Conservation (phyloP, 768 basidiomycete species). For the Phaffia australis region DNA sequence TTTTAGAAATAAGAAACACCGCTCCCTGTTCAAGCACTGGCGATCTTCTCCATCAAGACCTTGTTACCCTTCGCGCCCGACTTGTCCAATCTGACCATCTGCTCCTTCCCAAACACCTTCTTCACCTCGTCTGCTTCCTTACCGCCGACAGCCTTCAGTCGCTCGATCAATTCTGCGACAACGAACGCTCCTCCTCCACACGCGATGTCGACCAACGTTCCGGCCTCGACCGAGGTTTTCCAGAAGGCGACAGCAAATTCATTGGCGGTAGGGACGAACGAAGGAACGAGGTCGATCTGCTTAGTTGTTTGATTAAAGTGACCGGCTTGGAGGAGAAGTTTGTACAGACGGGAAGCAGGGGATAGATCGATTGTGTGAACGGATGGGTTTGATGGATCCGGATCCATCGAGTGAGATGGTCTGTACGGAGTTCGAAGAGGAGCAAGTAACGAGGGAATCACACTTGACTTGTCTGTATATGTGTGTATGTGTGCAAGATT, state of each 20-base stretch:
- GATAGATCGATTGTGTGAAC: constrained; percentile 69
- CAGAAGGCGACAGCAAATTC: constrained; percentile 32
- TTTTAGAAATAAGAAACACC: no score
- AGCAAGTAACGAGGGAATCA: constrained; percentile 43
- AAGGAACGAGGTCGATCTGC: constrained; percentile 42
- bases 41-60: constrained; percentile 54
- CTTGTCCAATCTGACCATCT: constrained; percentile 45
- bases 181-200: constrained; percentile 59
- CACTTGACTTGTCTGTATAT: constrained; percentile 10
- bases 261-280: constrained; percentile 23
- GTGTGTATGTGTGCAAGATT: background rate
- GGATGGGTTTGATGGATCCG: constrained; percentile 39
- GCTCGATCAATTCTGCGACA: constrained; percentile 59
- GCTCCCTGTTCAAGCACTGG: constrained; percentile 2
- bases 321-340: constrained; percentile 79
- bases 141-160: constrained; percentile 40
- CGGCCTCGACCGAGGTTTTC: constrained; percentile 29
- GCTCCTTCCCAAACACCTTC: constrained; percentile 50
- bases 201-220: constrained; percentile 48
- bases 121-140: constrained; percentile 41
- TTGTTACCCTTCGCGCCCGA: constrained; percentile 59
- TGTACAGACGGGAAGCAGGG: constrained; percentile 73
- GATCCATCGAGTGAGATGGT: constrained; percentile 44
- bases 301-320: constrained; percentile 62
- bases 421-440: constrained; percentile 44